Evolutionary conservation across 2,329 filamentous ascomycete genomes (phyloP), one percentile per base, ranked within the genome.

Genomic region (Blastomyces gilchristii): DNA sequence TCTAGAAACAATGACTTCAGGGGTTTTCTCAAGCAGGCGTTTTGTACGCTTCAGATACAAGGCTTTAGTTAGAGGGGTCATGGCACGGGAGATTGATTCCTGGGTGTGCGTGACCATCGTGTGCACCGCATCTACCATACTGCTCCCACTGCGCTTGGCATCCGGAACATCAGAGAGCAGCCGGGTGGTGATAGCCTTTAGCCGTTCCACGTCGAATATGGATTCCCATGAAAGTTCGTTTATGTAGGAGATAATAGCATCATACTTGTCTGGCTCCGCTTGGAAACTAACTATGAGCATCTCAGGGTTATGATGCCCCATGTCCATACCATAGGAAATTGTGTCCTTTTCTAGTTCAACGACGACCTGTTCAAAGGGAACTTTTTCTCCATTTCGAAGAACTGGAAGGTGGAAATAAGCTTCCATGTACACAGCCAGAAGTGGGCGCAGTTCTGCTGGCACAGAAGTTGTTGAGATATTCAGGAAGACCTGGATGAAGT

Each of bases 351-450:
- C 94, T 3, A 99, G 82, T 71, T 92, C 87, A 72, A 91, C 90
- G 54, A 97, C 91, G 2, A 97, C 90, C 66, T 96, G 85, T 73
- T 97, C 94, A 69, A 97, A 99, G 58, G 88, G 86, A 39, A 99
- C 79, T 31, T 83, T 84, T 72, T 90, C 82, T 53, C 90, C 91
- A 69, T 91, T 82, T 39, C 87, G 86, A 69, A 83, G 81, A 64
- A 99, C 87, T 2, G 93, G 94, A 0, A 91, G 91, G 72, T 91
- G 93, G 81, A 97, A 99, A 79, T 97, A 96, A 71, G 93, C 94
- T 71, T 92, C 90, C 39, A 86, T 87, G 71, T 96, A 97, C 50
- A 97, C 82, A 2, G 87, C 83, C 58, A 97, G 80, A 28, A 99
- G 77, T 3, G 94, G 94, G 72, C 93, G 91, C 64, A 93, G 82